Evolutionary conservation across 768 basidiomycete genomes (phyloP).

Genomic region (Rhodotorula paludigena): DNA sequence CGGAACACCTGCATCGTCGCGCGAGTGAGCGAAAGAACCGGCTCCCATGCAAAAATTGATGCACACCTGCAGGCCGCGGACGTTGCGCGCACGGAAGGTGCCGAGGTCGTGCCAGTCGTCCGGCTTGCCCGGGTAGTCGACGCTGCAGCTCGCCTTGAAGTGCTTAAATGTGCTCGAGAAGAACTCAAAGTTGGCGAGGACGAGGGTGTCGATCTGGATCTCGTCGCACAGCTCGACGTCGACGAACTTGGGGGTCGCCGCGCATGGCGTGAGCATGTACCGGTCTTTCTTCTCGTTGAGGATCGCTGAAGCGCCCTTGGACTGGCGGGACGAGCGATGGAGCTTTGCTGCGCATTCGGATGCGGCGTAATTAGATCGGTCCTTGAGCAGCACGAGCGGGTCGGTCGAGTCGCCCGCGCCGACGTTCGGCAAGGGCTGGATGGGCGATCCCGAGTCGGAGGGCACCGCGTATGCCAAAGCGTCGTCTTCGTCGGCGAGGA

Average conservation of each 20-base stretch:
- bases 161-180: constrained; percentile 95
- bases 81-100: constrained; percentile 73
- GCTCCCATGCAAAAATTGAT: no score
- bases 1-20: constrained; percentile 39
- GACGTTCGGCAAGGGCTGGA: constrained; percentile 36
- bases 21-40: neutral
- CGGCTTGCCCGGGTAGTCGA: constrained; percentile 57
- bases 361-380: constrained; percentile 91
- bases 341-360: constrained; percentile 89
- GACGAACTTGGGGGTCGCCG: constrained; percentile 62
- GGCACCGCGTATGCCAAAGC: neutral
- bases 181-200: constrained; percentile 95
- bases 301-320: constrained; percentile 76
- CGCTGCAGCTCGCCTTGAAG: constrained; percentile 70
- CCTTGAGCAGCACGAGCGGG: constrained; percentile 52
- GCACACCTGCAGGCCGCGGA: constrained; percentile 77
- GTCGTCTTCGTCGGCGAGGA: neutral
- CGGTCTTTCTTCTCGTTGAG: constrained; percentile 77
- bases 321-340: constrained; percentile 70
- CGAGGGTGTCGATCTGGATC: constrained; percentile 90
- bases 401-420: constrained; percentile 39
- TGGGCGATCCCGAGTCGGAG: constrained; percentile 4
- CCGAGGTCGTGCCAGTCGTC: constrained; percentile 72
- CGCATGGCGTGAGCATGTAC: constrained; percentile 95
- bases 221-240: constrained; percentile 97